A percentile compares a stretch with the other conserved stretches of the same genome.
phyloP scores from a whole-genome alignment of 2,329 filamentous ascomycete species.

The Paracoccidioides brasiliensis region DNA sequence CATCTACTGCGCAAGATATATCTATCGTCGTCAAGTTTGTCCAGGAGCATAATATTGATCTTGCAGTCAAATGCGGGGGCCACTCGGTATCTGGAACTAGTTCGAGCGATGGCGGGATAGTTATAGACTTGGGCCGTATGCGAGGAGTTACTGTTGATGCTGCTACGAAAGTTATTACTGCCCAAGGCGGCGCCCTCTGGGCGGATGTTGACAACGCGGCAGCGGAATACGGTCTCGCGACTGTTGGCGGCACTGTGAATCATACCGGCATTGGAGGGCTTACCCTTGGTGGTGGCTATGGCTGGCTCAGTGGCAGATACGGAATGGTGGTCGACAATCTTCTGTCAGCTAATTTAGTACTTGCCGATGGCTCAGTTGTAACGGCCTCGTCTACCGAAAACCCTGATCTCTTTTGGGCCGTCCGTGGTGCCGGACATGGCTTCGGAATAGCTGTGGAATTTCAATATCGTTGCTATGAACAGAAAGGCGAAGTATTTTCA shows the following conservation, averaged over 20 bases:
- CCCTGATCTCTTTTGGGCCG: slow-evolving; percentile 37
- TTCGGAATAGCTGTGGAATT: slow-evolving; percentile 38
- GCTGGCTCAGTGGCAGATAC: slow-evolving; percentile 41
- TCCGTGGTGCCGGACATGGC: slow-evolving; percentile 34
- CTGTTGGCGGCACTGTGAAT: slow-evolving; percentile 49
- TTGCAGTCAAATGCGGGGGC: slow-evolving; percentile 44
- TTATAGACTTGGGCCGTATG: slow-evolving; percentile 44
- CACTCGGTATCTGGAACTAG: slow-evolving; percentile 43
- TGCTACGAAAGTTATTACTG: slow-evolving; percentile 33
- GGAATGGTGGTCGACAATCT: slow-evolving; percentile 44
- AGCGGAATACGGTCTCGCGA: slow-evolving; percentile 40
- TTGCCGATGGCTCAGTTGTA: slow-evolving; percentile 29
- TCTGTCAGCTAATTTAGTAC: slow-evolving; percentile 26
- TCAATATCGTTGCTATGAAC: slow-evolving; percentile 22
- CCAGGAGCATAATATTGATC: slow-evolving; percentile 31
- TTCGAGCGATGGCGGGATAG: slow-evolving; percentile 39
- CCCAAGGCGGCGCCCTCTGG: slow-evolving; percentile 42
- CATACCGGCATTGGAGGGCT: slow-evolving; percentile 51
- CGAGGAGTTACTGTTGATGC: slow-evolving; percentile 37
- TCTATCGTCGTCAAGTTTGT: slow-evolving; percentile 34
- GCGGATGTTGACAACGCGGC: slow-evolving; percentile 41
- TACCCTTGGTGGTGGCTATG: slow-evolving; percentile 46
- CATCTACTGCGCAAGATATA: slow-evolving; percentile 28
- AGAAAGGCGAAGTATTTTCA: slow-evolving; percentile 21
- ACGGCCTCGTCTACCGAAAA: slow-evolving; percentile 33